These are phyloP conservation scores for Juncus effusus DNA, from an alignment of 176 grass and related monocot species.

Conservation along the genomic window DNA sequence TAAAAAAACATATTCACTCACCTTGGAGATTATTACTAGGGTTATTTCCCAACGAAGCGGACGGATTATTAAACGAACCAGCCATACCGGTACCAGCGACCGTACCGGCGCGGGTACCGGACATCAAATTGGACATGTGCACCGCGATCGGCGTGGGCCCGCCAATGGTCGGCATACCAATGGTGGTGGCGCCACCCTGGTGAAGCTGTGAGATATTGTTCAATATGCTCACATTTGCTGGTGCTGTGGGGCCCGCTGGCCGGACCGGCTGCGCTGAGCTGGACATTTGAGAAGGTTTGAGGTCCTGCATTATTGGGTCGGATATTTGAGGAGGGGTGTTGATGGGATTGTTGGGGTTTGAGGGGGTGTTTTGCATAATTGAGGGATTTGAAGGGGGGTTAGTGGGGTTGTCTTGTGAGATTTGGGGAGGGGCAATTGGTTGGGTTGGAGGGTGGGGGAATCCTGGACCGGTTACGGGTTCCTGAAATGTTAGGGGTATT, in stretches of 20 bases:
- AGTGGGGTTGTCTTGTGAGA: conserved; percentile 82
- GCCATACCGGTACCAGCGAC: neutral
- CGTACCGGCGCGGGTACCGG: conserved; percentile 30
- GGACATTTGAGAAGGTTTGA: conserved; percentile 60
- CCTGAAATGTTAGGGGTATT: conserved; percentile 5
- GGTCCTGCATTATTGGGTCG: conserved; percentile 46
- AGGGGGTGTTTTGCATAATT: conserved; percentile 1
- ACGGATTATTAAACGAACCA: conserved; percentile 27
- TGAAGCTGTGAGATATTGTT: conserved; percentile 77
- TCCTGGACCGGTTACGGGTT: conserved; percentile 8
- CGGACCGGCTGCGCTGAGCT: conserved; percentile 52
- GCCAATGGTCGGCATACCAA: conserved; percentile 61
- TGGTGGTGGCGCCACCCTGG: conserved; percentile 51
- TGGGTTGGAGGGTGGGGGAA: conserved; percentile 16
- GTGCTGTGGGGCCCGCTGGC: conserved; percentile 44
- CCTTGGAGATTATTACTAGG: conserved; percentile 17
- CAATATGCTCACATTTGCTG: conserved; percentile 67
- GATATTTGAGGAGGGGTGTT: neutral
- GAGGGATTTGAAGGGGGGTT: neutral
- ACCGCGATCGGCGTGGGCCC: conserved; percentile 60
- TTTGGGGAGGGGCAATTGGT: conserved; percentile 41
- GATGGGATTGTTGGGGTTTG: conserved; percentile 3
- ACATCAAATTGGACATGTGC: conserved; percentile 94
- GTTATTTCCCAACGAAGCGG: conserved; percentile 52
- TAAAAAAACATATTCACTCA: neutral